Evolutionary conservation across 768 basidiomycete genomes (phyloP), one percentile per base, ranked within the genome.

Genomic region (Podaxis sp.): DNA sequence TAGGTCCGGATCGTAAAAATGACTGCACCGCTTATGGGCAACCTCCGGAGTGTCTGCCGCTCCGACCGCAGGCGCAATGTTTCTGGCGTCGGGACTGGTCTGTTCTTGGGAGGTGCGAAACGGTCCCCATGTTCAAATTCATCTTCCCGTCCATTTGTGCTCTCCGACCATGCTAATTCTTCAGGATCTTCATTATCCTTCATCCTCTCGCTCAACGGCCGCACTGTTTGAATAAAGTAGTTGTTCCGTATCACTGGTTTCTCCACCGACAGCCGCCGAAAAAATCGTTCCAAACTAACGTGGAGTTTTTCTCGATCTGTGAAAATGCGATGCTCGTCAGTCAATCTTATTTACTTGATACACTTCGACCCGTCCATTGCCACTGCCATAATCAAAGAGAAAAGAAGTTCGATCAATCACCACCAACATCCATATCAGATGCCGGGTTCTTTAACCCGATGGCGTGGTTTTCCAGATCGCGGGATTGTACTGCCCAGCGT

Each of bases 211-310:
- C 56, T 55, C 33, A 64, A 40, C 25, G 66, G 55, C 33, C 66
- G 66, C 43, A 74, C 66, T 3, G 73, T 67, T 66, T 80, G 78
- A 43, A 79, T 65, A 64, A 76, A 76, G 72, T 87, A 91, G 73
- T 93, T 92, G 74, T 87, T 88, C 55, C 91, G 84, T 61, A 80
- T 73, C 54, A 92, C 85, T 7, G 89, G 86, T 71, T 89, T 87
- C 71, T 89, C 85, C 50, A 88, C 78, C 27, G 83, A 65, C 68
- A 92, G 71, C 55, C 86, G 82, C 66, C 78, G 81, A 78, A 93
- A 90, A 77, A 87, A 93, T 55, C 88, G 82, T 65, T 81, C 83
- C 76, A 91, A 79, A 67, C 86, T 87, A 33, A 72, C 74, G 62
- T 90, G 80, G 37, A 91, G 77, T 70, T 85, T 87, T 64, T 84